Evolutionary conservation across 768 basidiomycete genomes (phyloP).

Genomic region (Termitomyces sp.): DNA sequence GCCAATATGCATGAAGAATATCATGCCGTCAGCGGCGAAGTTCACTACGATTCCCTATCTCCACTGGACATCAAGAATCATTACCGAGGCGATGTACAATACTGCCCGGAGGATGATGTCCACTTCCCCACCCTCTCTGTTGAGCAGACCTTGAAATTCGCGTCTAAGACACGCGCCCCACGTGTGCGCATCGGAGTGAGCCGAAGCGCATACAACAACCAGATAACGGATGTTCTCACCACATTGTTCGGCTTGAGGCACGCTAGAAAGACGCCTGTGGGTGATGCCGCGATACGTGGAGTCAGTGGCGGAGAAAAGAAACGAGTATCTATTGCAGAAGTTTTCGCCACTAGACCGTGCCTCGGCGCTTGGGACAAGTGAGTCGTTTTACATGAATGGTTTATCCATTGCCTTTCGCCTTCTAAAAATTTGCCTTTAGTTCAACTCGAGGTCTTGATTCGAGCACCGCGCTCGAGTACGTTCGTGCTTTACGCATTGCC

Average conservation of each 20-base stretch:
- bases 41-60: conserved; percentile 73
- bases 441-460: conserved; percentile 64
- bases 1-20: conserved; percentile 73
- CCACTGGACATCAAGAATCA: conserved; percentile 57
- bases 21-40: conserved; percentile 63
- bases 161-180: conserved; percentile 65
- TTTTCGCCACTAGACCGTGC: conserved; percentile 50
- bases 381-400: not conserved
- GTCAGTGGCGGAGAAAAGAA: conserved; percentile 54
- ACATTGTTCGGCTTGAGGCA: conserved; percentile 78
- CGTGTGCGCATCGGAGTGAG: conserved; percentile 41
- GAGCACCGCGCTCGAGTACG: conserved; percentile 71
- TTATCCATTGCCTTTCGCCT: not conserved
- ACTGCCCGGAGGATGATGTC: conserved; percentile 81
- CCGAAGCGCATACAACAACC: conserved; percentile 37
- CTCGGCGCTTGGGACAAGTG: conserved; percentile 38
- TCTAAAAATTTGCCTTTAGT: conserved; percentile 27
- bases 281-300: conserved; percentile 59
- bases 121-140: conserved; percentile 85
- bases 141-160: conserved; percentile 67
- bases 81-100: conserved; percentile 77
- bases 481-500: conserved; percentile 57
- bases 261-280: conserved; percentile 59
- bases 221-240: conserved; percentile 51
- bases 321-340: conserved; percentile 64